Base-by-base conservation (phyloP, 2,329 filamentous ascomycete species). In the Kalmusia sp. region DNA sequence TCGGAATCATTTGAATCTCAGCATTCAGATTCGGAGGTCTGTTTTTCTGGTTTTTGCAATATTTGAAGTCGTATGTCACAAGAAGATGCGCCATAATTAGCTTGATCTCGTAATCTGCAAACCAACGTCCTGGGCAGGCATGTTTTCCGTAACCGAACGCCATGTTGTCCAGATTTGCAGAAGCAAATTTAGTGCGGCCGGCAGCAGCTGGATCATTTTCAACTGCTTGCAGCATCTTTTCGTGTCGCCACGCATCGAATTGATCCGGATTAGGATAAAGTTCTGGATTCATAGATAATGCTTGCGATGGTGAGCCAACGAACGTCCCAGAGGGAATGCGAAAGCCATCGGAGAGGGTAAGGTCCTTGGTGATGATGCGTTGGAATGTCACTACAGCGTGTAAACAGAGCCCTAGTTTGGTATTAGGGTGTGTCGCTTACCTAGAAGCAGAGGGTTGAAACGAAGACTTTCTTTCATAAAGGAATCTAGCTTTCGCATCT, bases 101-200 rank as follows among this genome's bases (percentile, higher is more conserved):
- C 46, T 54, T 52, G n/a, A 49, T 40, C 34, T 47, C 27, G 12
- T 33, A n/a, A 4, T 11, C 21, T 8, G 50, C 50, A 25, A 52
- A 49, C 27, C 48, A 52, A 4, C 50, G 33, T 4, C 50, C 50
- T 6, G 50, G 44, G 27, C 43, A 52, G 3, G 43, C 49, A 15
- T 51, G 49, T 14, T 28, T 24, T 11, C 39, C 49, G 24, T 28
- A 38, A 8, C 49, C 49, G 22, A 45, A 51, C 3, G 39, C 39
- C 22, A 41, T 15, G 19, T 15, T 41, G 5, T 27, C 14, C 9
- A 9, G 39, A 14, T 41, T 41, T 15, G 39, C 3, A 6, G 37
- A 24, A 4, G 5, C 37, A 21, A 6, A 40, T 17, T 40, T 22
- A 2, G 37, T 24, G 6, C 12, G 6, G 37, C 37, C 37, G n/a